phyloP scores from a whole-genome alignment of 495 filamentous ascomycete species.

The Hypoxylon intermedium region DNA sequence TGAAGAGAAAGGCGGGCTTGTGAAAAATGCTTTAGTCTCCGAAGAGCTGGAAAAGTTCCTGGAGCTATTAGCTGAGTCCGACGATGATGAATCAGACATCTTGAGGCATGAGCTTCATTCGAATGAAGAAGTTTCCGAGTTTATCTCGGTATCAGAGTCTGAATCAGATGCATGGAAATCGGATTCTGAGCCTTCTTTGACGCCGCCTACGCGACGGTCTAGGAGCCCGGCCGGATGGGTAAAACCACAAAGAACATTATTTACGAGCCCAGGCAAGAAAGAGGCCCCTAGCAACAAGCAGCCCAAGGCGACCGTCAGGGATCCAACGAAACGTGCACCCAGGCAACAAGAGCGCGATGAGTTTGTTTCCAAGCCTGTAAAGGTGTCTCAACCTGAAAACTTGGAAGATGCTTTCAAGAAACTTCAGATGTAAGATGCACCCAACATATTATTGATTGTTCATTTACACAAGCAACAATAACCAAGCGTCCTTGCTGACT shows the following conservation, averaged over 20 bases:
- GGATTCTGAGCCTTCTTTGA: constrained; percentile 28
- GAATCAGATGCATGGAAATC: constrained; percentile 31
- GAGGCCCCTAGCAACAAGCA: constrained; percentile 10
- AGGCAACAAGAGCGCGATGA: constrained; percentile 7
- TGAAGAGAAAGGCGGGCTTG: not conserved
- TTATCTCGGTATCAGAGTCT: constrained; percentile 25
- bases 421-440: constrained; percentile 38
- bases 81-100: constrained; percentile 7
- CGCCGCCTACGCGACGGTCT: constrained; percentile 21
- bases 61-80: constrained; percentile 1
- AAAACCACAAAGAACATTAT: constrained; percentile 27
- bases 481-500: constrained; percentile 15
- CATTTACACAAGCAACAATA: not conserved
- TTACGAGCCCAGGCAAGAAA: constrained; percentile 26
- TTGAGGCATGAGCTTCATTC: not conserved
- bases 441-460: not conserved
- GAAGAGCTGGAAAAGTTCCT: not conserved
- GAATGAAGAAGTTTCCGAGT: constrained; percentile 32
- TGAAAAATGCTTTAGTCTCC: not conserved
- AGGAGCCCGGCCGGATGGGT: constrained; percentile 26
- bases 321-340: constrained; percentile 16
- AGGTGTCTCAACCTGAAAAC: constrained; percentile 18
- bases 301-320: constrained; percentile 10
- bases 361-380: constrained; percentile 4
- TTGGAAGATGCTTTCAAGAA: constrained; percentile 42